A percentile compares a stretch with the other conserved stretches of the same genome.
Conservation (phyloP, 495 filamentous ascomycete genomes). For the Aspergillus diversus region DNA sequence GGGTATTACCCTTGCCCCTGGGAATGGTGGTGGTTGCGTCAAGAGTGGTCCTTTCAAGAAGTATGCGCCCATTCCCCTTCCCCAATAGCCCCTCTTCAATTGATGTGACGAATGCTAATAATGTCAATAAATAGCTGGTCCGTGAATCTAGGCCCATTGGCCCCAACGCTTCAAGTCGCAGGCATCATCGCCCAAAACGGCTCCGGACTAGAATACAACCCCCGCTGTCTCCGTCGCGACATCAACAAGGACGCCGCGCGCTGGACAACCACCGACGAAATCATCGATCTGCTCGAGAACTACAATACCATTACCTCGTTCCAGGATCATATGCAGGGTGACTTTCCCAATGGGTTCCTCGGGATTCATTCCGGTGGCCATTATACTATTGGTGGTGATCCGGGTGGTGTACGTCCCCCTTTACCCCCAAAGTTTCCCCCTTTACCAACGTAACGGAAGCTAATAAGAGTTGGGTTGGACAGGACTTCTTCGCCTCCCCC, state of each 20-base stretch:
- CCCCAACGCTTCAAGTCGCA: constrained; percentile 23
- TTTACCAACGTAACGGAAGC: too few species aligned
- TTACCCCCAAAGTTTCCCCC: not conserved
- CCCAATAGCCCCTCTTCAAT: too few species aligned
- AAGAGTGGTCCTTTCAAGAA: constrained; percentile 55
- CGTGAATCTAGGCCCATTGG: constrained; percentile 54
- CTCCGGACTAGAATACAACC: constrained; percentile 47
- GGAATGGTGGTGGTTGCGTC: constrained; percentile 64
- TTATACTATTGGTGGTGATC: constrained; percentile 34
- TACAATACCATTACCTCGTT: constrained; percentile 21
- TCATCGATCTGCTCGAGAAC: constrained; percentile 23
- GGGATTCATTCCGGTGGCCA: constrained; percentile 38
- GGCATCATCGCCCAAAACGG: constrained; percentile 25
- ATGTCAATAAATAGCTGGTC: constrained; percentile 17
- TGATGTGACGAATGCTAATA: too few species aligned
- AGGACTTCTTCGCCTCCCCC: constrained; percentile 37
- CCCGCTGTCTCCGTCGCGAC: constrained; percentile 64
- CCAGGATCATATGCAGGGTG: constrained; percentile 25
- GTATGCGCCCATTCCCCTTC: constrained; percentile 5
- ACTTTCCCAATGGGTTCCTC: constrained; percentile 25
- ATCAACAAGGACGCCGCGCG: constrained; percentile 33
- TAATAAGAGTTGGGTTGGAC: not conserved
- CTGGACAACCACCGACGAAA: constrained; percentile 19
- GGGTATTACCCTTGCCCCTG: constrained; percentile 38
- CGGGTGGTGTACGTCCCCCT: constrained; percentile 16